A percentile compares a stretch with the other conserved stretches of the same genome.
Evolutionary conservation across 306 rosid species (phyloP).

Genomic region (Crataegus laevigata): DNA sequence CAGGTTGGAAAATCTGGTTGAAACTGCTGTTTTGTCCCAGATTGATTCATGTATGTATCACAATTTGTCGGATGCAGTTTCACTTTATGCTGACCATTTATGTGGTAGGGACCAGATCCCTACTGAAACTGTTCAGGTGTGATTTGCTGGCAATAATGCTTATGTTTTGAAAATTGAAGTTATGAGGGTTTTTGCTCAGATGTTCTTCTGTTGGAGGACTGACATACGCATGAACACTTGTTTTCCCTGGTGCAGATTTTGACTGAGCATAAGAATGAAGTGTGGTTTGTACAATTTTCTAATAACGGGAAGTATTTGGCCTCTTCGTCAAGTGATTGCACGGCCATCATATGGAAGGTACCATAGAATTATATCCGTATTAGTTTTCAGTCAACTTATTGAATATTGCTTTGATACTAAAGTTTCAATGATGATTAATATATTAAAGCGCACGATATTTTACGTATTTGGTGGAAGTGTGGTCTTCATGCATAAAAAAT

Average conservation of each 20-base stretch:
- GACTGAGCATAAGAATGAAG: constrained; percentile 83
- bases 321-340: constrained; percentile 79
- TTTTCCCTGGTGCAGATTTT: constrained; percentile 57
- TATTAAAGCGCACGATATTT: neutral
- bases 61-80: constrained; percentile 37
- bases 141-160: constrained; percentile 17
- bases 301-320: constrained; percentile 77
- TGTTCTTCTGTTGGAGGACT: neutral
- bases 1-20: constrained; percentile 78
- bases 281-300: constrained; percentile 93
- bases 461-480: neutral
- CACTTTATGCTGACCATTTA: constrained; percentile 66
- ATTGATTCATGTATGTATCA: constrained; percentile 73
- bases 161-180: neutral
- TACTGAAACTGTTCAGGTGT: constrained; percentile 69
- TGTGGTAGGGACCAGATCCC: constrained; percentile 74
- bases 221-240: constrained; percentile 1
- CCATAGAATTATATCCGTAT: constrained; percentile 2
- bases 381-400: constrained; percentile 9
- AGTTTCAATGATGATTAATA: neutral
- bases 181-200: neutral
- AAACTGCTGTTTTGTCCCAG: constrained; percentile 52
- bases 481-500: neutral
- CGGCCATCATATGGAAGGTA: constrained; percentile 95
- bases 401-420: constrained; percentile 3